Evolutionary conservation across 2,329 filamentous ascomycete species (phyloP), one percentile per base, ranked within the genome.

Genomic region (Hypomyces perniciosus): DNA sequence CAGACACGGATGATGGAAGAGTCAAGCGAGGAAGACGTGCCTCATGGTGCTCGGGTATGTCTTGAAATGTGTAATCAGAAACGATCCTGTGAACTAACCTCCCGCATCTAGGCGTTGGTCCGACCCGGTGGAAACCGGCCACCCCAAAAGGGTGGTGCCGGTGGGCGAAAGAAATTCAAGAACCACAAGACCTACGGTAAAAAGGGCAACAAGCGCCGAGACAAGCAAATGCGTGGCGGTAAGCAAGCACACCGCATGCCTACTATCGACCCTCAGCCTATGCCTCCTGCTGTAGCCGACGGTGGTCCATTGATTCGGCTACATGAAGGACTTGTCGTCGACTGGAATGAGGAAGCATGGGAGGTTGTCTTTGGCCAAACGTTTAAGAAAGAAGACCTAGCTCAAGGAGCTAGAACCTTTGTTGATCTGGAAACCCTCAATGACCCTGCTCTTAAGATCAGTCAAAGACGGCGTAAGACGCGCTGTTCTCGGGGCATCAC

Each of bases 281-380:
- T 63, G 50, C 68, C 69, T 20, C 66, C 68, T 6, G 68, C 68
- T 28, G 62, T 70, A 29, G 65, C 68, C 8, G 70, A 72, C 56
- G 75, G 79, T 12, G 81, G 80, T 4, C 82, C 86, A 0, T 72
- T 95, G 38, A 79, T 97, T 57, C 82, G 87, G 34, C 79, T 92
- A 28, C 86, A 88, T 46, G 93, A 99, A 67, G 88, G 82, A 27
- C 83, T 99, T 44, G 75, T 97, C 5, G 79, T 96, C 8, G 91
- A 97, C 60, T 99, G 92, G 91, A 80, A 75, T 40, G 73, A 82
- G 6, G 76, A 85, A 6, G 84, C 83, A 5, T 86, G 81, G 64
- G 83, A 92, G 13, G 73, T 74, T 12, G 74, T 96, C 26, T 97
- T 96, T 62, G 73, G 73, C 40, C 68, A 67, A n/a, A 66, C 57